A percentile compares a stretch with the other conserved stretches of the same genome.
phyloP scores from a whole-genome alignment of 1,284 basidiomycete species.

The Tylopilus microsporus region DNA sequence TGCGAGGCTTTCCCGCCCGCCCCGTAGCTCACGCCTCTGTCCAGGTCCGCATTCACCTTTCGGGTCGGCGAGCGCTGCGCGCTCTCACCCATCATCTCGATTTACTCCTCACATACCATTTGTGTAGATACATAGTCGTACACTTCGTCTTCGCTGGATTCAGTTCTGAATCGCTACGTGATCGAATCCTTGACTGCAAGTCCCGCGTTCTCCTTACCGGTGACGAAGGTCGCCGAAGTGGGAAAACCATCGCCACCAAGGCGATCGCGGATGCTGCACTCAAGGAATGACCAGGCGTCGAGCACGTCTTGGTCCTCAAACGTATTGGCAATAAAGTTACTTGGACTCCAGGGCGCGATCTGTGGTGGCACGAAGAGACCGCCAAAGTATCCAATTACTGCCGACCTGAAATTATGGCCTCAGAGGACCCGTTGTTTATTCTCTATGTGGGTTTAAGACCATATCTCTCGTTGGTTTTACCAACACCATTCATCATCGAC shows the following conservation, averaged over 20 bases:
- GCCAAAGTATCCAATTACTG: conserved; percentile 85
- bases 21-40: no score
- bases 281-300: conserved; percentile 78
- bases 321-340: conserved; percentile 82
- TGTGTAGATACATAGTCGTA: no score
- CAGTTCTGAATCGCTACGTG: conserved; percentile 92
- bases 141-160: conserved; percentile 99
- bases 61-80: no score
- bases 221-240: conserved; percentile 93
- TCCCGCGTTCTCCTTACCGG: conserved; percentile 90
- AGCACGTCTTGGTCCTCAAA: conserved; percentile 88
- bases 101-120: no score
- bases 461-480: not conserved
- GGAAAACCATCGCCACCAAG: conserved; percentile 94
- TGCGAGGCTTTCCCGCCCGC: no score
- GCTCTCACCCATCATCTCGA: no score
- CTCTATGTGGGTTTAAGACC: conserved; percentile 72
- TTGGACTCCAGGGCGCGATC: conserved; percentile 84
- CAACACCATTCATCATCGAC: conserved; percentile 47
- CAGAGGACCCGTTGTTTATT: conserved; percentile 96
- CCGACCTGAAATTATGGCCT: conserved; percentile 79
- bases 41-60: no score
- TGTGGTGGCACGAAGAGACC: conserved; percentile 95
- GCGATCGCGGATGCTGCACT: conserved; percentile 92
- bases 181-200: conserved; percentile 88